Evolutionary conservation across 2,329 filamentous ascomycete genomes (phyloP), one percentile per base, ranked within the genome.

Genomic region (Colletotrichum plurivorum): DNA sequence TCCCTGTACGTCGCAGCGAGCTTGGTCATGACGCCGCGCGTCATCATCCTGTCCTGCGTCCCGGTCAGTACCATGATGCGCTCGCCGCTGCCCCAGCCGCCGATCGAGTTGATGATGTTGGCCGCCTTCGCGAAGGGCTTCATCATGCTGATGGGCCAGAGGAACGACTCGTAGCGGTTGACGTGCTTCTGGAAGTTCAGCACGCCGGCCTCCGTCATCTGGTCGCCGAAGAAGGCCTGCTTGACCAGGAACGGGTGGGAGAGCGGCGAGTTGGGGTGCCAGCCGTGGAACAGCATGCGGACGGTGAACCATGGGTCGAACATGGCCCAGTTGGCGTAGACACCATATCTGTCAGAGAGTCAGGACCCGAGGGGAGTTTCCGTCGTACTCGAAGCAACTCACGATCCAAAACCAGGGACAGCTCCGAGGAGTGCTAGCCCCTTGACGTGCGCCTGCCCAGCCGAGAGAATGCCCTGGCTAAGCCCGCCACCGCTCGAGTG

Each of bases 401-500:
- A 85, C 83, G 80, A 84, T 69, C 81, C 85, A 76, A 82, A 86
- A 4, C 81, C 83, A 1, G 84, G 85, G 2, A 87, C 80, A 6
- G 82, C 82, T 12, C 79, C 85, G 31, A 85, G 74, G 46, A 88
- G 76, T 7, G 78, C 84, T 46, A 88, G 76, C 1, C 79, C 85
- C 55, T 80, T 80, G 6, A 84, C 83, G 45, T 72, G 78, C 9
- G 82, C 78, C 15, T 78, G 71, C 5, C 77, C 75, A 41, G 82
- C 78, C 7, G 80, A 82, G 7, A 89, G 75, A 5, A 87, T 74
- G 45, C 82, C 84, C 74, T 89, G 87, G 54, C 79, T 77, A 59
- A 88, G 73, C 0, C 84, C 85, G 5, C 84, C 86, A 6, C 86
- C 86, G 54, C 82, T 84, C 4, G 84, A 87, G 75, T 88, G 87